Evolutionary conservation across 306 rosid genomes (phyloP).

Genomic region (Rubus idaeus): DNA sequence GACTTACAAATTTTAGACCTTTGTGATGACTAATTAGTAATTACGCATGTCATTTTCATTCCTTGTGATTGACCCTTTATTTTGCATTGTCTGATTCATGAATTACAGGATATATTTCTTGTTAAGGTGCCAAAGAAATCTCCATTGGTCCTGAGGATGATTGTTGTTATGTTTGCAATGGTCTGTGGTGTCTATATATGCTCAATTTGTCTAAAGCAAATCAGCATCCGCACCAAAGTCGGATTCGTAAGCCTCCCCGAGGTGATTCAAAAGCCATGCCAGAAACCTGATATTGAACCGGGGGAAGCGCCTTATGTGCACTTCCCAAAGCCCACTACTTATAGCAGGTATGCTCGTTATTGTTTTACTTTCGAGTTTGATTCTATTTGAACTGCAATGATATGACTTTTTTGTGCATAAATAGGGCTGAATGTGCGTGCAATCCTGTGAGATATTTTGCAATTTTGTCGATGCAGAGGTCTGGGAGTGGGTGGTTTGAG

Average conservation of each 20-base stretch:
- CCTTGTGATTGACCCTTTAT: slow-evolving; percentile 4
- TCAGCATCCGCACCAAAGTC: slow-evolving; percentile 48
- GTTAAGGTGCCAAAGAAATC: slow-evolving; percentile 71
- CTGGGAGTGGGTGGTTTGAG: slow-evolving; percentile 99
- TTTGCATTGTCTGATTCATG: slow-evolving; percentile 22
- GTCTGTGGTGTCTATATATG: slow-evolving; percentile 90
- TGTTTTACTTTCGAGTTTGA: slow-evolving; percentile 22
- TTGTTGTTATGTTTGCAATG: slow-evolving; percentile 73
- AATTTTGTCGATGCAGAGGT: slow-evolving; percentile 94
- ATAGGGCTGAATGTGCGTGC: slow-evolving; percentile 88
- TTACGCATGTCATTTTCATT: slow-evolving; percentile 5
- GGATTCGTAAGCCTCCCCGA: slow-evolving; percentile 49
- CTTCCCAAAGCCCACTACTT: slow-evolving; percentile 78
- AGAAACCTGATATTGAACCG: slow-evolving; percentile 64
- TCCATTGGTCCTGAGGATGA: slow-evolving; percentile 74
- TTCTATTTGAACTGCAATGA: slow-evolving; percentile 31
- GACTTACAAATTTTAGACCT: slow-evolving; percentile 14
- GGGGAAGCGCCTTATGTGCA: slow-evolving; percentile 74
- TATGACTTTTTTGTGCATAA: slow-evolving; percentile 21
- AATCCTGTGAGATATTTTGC: slow-evolving; percentile 83
- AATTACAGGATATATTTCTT: slow-evolving; percentile 58
- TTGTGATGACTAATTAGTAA: slow-evolving; percentile 27
- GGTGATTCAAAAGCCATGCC: slow-evolving; percentile 61
- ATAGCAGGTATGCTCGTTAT: slow-evolving; percentile 62
- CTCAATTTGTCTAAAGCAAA: slow-evolving; percentile 83